phyloP scores from a whole-genome alignment of 306 rosid genomes.

The Pterocarpus macrocarpus region DNA sequence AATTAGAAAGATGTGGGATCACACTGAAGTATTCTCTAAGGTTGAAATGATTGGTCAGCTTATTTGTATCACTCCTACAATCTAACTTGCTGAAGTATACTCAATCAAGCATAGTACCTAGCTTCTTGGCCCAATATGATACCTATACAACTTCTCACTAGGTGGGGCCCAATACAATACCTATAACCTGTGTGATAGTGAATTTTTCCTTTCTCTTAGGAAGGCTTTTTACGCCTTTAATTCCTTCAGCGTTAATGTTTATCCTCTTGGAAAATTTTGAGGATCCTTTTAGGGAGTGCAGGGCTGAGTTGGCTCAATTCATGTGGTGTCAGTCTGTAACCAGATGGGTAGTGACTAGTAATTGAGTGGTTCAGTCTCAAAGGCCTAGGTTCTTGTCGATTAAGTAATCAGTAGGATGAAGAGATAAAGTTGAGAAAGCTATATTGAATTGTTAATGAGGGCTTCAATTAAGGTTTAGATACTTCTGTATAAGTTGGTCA shows the following conservation, averaged over 20 bases:
- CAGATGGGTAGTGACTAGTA: conserved; percentile 22
- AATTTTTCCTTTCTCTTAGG: background rate
- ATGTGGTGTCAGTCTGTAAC: conserved; percentile 22
- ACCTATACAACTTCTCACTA: background rate
- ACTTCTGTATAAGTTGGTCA: conserved; percentile 39
- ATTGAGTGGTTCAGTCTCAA: conserved; percentile 40
- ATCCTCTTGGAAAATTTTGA: conserved; percentile 24
- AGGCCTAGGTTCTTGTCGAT: conserved; percentile 11
- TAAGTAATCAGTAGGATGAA: conserved; percentile 33
- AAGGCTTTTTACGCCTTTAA: conserved; percentile 11
- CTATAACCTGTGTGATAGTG: conserved; percentile 9
- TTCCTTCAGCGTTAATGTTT: conserved; percentile 27
- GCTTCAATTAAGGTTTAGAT: conserved; percentile 13
- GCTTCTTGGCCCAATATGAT: conserved; percentile 2
- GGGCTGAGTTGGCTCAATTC: conserved; percentile 27
- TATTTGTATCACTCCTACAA: background rate
- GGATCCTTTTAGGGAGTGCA: conserved; percentile 21
- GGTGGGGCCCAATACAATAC: background rate
- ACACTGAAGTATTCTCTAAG: background rate
- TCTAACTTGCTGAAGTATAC: background rate
- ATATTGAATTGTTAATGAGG: conserved; percentile 12
- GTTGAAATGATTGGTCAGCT: conserved; percentile 45
- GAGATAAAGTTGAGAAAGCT: conserved; percentile 30
- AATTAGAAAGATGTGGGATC: conserved; percentile 16
- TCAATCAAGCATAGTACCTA: conserved; percentile 24